Conservation (phyloP, 1,139 yeast species). For the Geotrichum cucujoidarum region DNA sequence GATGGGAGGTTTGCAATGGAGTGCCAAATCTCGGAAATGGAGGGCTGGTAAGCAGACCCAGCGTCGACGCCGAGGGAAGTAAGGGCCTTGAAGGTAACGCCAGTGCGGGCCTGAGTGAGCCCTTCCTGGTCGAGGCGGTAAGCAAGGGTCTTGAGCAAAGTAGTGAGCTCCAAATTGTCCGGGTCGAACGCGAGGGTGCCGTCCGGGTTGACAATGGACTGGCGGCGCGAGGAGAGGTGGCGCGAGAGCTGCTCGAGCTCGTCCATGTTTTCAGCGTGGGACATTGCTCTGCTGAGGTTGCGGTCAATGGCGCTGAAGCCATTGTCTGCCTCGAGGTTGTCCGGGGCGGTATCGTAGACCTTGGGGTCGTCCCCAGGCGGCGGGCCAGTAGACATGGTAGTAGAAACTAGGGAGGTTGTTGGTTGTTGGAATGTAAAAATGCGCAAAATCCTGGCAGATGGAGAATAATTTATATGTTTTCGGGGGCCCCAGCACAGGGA, state of each 20-base stretch:
- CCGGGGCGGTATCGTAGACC: neutral
- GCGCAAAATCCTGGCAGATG: too few species aligned
- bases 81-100: slow-evolving; percentile 44
- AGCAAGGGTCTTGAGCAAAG: slow-evolving; percentile 36
- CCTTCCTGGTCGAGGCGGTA: slow-evolving; percentile 41
- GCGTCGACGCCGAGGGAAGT: slow-evolving; percentile 51
- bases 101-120: slow-evolving; percentile 45
- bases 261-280: slow-evolving; percentile 34
- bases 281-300: slow-evolving; percentile 25
- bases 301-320: slow-evolving; percentile 6
- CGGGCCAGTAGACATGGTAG: neutral
- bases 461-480: too few species aligned
- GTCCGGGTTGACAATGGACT: slow-evolving; percentile 35
- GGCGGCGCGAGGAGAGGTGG: slow-evolving; percentile 42
- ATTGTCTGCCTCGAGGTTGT: slow-evolving; percentile 2
- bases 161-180: slow-evolving; percentile 41
- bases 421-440: too few species aligned
- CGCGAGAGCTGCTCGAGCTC: slow-evolving; percentile 42
- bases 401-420: neutral
- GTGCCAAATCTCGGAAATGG: slow-evolving; percentile 44
- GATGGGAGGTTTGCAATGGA: slow-evolving; percentile 34
- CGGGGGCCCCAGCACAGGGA: too few species aligned
- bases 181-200: slow-evolving; percentile 40
- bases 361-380: neutral
- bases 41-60: slow-evolving; percentile 49